Conservation (phyloP, 139 green algal genomes). For the Chlorella vulgaris region DNA sequence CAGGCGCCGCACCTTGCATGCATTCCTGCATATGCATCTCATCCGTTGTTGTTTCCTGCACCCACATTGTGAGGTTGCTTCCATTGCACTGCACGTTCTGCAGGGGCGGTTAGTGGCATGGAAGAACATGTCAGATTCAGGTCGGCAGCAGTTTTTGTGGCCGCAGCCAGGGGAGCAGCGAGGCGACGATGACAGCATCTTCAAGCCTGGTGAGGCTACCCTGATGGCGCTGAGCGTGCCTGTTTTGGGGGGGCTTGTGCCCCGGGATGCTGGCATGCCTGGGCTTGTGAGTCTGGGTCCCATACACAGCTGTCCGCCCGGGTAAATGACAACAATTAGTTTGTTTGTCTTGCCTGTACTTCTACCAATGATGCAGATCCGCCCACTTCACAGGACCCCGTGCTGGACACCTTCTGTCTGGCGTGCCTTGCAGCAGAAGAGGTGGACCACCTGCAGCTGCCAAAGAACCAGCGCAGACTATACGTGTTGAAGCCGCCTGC, state of each 20-base stretch:
- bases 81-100: background rate
- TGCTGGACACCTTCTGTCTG: conserved; percentile 48
- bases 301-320: too few relatives aligned
- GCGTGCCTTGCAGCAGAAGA: conserved; percentile 17
- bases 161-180: conserved; percentile 29
- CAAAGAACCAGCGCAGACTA: background rate
- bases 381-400: conserved; percentile 25
- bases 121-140: conserved; percentile 41
- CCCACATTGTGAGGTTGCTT: too few relatives aligned
- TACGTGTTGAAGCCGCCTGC: background rate
- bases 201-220: conserved; percentile 7
- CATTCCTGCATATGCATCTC: background rate
- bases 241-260: too few relatives aligned
- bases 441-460: conserved; percentile 18
- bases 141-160: conserved; percentile 53
- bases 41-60: too few relatives aligned
- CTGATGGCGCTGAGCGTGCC: too few relatives aligned
- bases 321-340: too few relatives aligned
- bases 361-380: background rate
- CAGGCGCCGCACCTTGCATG: too few relatives aligned
- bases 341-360: background rate
- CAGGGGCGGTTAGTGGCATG: conserved; percentile 40
- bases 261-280: too few relatives aligned
- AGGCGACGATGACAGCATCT: conserved; percentile 19
- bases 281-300: too few relatives aligned